Evolutionary conservation across 306 rosid genomes (phyloP).

Genomic region (Casuarina equisetifolia): DNA sequence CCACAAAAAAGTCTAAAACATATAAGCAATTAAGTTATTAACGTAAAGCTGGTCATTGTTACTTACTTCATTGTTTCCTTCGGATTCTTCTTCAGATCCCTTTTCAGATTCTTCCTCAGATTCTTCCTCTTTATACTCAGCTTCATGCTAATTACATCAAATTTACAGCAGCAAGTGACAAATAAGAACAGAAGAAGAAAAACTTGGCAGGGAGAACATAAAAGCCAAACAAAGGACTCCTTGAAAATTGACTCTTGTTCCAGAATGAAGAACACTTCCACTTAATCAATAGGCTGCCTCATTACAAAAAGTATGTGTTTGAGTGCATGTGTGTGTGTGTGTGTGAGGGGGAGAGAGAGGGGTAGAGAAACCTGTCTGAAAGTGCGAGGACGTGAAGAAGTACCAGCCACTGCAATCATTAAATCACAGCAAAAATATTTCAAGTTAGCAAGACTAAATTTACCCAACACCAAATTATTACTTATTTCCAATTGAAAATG

Average conservation of each 20-base stretch:
- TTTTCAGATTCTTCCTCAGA: slow-evolving; percentile 61
- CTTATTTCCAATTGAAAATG: background rate
- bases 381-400: slow-evolving; percentile 70
- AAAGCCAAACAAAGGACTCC: slow-evolving; percentile 3
- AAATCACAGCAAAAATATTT: slow-evolving; percentile 33
- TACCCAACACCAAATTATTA: background rate
- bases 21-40: background rate
- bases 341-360: slow-evolving; percentile 22
- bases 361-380: slow-evolving; percentile 58
- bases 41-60: slow-evolving; percentile 7
- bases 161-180: background rate
- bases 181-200: background rate
- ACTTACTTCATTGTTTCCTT: slow-evolving; percentile 34
- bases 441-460: background rate
- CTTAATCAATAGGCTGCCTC: background rate
- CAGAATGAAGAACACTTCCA: background rate
- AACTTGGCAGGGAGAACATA: slow-evolving; percentile 1
- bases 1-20: slow-evolving; percentile 11
- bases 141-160: slow-evolving; percentile 58
- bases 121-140: slow-evolving; percentile 49
- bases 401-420: slow-evolving; percentile 76
- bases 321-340: background rate
- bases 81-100: slow-evolving; percentile 20
- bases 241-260: background rate
- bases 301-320: background rate